These are phyloP conservation scores for Sphenostylis stenocarpa DNA, from an alignment of 306 rosid genomes.

Conservation along the genomic window DNA sequence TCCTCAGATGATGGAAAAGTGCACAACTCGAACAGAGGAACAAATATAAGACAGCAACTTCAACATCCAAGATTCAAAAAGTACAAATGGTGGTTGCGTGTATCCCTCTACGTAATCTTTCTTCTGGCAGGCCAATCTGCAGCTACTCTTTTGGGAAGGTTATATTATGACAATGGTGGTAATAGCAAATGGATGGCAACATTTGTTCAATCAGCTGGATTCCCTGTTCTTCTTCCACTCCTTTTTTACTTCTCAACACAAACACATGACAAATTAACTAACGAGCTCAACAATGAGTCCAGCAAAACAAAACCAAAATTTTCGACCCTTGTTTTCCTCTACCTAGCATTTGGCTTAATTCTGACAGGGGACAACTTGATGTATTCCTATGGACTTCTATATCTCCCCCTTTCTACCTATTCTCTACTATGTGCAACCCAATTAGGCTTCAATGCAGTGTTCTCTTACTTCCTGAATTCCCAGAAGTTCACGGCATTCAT, in stretches of 20 bases:
- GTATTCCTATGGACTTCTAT: conserved; percentile 68
- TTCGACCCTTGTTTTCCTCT: conserved; percentile 24
- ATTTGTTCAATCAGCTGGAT: conserved; percentile 68
- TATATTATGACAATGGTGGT: conserved; percentile 67
- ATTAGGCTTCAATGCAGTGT: conserved; percentile 65
- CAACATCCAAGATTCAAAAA: conserved; percentile 17
- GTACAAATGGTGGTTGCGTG: conserved; percentile 56
- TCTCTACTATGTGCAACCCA: conserved; percentile 61
- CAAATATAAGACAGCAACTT: conserved; percentile 7
- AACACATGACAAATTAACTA: conserved; percentile 11
- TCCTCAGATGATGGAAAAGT: conserved; percentile 34
- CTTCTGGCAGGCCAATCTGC: conserved; percentile 55
- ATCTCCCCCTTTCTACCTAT: conserved; percentile 62
- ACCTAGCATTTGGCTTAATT: conserved; percentile 47
- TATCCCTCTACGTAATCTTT: conserved; percentile 44
- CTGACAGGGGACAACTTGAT: conserved; percentile 45
- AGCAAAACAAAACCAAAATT: conserved; percentile 31
- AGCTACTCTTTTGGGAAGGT: conserved; percentile 56
- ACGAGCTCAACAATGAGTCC: conserved; percentile 9
- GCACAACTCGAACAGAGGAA: conserved; percentile 8
- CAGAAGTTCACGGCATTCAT: conserved; percentile 57
- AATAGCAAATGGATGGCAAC: conserved; percentile 76
- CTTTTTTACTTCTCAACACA: conserved; percentile 22
- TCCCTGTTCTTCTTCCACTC: conserved; percentile 59
- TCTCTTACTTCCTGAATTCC: conserved; percentile 55